These are phyloP conservation scores for Dendrostoma leiphaemia DNA, from an alignment of 2,329 filamentous ascomycete species.

Conservation along the genomic window DNA sequence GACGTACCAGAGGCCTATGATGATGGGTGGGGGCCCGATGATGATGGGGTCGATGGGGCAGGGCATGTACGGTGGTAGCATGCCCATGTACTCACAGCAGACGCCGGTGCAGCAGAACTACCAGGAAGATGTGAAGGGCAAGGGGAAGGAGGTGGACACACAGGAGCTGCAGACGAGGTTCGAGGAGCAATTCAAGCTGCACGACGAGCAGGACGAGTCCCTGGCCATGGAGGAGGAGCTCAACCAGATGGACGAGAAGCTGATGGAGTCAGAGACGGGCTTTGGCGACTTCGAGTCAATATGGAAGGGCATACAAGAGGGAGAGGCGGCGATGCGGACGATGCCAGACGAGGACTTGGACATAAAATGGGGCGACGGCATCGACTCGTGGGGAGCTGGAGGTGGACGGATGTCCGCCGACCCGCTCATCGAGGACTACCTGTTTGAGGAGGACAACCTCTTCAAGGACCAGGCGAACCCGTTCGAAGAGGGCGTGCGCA, in stretches of 20 bases:
- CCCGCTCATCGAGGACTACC: conserved; percentile 81
- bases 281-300: conserved; percentile 89
- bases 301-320: conserved; percentile 79
- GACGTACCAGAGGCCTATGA: conserved; percentile 58
- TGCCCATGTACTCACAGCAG: conserved; percentile 48
- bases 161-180: conserved; percentile 51
- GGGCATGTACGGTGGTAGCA: conserved; percentile 52
- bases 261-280: conserved; percentile 67
- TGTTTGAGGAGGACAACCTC: conserved; percentile 93
- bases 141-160: conserved; percentile 89
- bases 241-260: conserved; percentile 73
- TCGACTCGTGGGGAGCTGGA: conserved; percentile 68
- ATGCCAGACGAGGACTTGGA: conserved; percentile 65
- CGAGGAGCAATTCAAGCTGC: conserved; percentile 38
- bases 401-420: conserved; percentile 63
- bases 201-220: conserved; percentile 57
- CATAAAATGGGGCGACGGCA: conserved; percentile 42
- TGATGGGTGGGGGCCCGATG: conserved; percentile 49
- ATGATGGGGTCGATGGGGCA: conserved; percentile 54
- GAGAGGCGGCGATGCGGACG: conserved; percentile 67
- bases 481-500: conserved; percentile 89
- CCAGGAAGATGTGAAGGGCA: conserved; percentile 61
- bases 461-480: conserved; percentile 80
- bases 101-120: conserved; percentile 38
- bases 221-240: conserved; percentile 81